Conservation (phyloP, 352 stramenopile genomes). For the Pilasporangium apinafurcum region DNA sequence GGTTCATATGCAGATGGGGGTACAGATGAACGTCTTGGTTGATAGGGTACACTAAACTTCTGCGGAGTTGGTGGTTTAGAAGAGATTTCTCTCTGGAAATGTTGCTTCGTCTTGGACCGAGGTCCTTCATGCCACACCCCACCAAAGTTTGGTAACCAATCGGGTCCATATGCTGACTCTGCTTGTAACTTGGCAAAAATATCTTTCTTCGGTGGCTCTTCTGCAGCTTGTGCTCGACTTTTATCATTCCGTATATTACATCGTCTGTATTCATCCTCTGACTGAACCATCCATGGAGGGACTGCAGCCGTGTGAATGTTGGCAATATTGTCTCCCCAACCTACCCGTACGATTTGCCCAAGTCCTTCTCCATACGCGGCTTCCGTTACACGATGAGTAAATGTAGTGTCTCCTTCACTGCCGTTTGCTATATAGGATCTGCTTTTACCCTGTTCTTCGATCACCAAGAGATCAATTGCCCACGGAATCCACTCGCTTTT, state of each 20-base stretch:
- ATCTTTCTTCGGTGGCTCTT: no score
- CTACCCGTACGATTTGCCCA: constrained; percentile 25
- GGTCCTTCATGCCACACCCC: constrained; percentile 70
- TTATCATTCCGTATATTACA: constrained; percentile 24
- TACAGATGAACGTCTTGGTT: no score
- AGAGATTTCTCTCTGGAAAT: constrained; percentile 25
- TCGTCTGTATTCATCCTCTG: constrained; percentile 63
- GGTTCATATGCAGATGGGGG: no score
- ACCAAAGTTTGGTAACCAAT: constrained; percentile 76
- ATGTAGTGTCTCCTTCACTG: not conserved
- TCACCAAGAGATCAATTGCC: constrained; percentile 51
- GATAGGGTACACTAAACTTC: no score
- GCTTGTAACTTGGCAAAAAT: no score
- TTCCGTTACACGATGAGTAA: constrained; percentile 45
- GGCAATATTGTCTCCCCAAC: constrained; percentile 29
- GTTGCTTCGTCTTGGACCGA: constrained; percentile 46
- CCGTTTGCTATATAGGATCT: not conserved
- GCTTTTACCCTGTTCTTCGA: constrained; percentile 23
- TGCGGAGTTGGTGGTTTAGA: no score
- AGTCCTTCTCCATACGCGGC: constrained; percentile 31
- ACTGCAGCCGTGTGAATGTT: constrained; percentile 65
- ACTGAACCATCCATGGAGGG: constrained; percentile 69
- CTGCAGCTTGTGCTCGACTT: constrained; percentile 26
- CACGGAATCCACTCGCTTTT: constrained; percentile 45
- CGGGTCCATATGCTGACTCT: constrained; percentile 17